Evolutionary conservation across 2,329 filamentous ascomycete species (phyloP), one percentile per base, ranked within the genome.

Genomic region (Phialophora tarda): DNA sequence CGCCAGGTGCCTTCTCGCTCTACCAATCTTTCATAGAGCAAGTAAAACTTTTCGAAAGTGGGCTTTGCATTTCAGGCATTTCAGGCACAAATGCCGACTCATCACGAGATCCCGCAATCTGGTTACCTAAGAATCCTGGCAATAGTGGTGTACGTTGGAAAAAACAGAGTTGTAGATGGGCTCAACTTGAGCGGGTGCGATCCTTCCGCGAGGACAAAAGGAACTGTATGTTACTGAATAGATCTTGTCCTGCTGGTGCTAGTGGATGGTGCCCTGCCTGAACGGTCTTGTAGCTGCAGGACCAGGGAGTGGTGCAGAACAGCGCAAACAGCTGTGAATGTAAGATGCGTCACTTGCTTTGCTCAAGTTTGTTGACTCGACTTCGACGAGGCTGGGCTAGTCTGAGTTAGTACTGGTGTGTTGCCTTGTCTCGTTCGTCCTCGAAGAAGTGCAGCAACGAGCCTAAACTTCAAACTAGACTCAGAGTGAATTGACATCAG

Each of bases 401-500:
- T 8, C 38, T 4, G 21, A n/a, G 8, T 7, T 3, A 8, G 38
- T 17, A 44, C 38, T 44, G 38, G 38, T 44, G 38, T 44, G 38
- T 17, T 44, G 38, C 38, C 38, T 44, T 6, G 38, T 44, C 38
- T 44, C 38, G 38, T 44, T 44, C 38, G 17, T 44, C 38, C 38
- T 44, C 38, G 38, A 44, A 41, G 38, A 44, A n/a, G 38, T 44
- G 6, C 38, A 44, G 38, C 38, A 41, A 41, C 17, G 17, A 44
- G 38, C n/a, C 38, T 44, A 44, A n/a, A 44, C 38, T 28, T 10
- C 23, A 26, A 21, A 26, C 48, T 26, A 26, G 48, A 11, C 48
- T 51, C 48, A 51, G 48, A 51, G 21, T 28, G 48, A 51, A 26
- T 26, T 11, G 14, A 26, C 48, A 51, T 51, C 48, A 51, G 38